A percentile compares a stretch with the other conserved stretches of the same genome.
phyloP scores from a whole-genome alignment of 2,329 filamentous ascomycete genomes.

The Xylaria sp. region DNA sequence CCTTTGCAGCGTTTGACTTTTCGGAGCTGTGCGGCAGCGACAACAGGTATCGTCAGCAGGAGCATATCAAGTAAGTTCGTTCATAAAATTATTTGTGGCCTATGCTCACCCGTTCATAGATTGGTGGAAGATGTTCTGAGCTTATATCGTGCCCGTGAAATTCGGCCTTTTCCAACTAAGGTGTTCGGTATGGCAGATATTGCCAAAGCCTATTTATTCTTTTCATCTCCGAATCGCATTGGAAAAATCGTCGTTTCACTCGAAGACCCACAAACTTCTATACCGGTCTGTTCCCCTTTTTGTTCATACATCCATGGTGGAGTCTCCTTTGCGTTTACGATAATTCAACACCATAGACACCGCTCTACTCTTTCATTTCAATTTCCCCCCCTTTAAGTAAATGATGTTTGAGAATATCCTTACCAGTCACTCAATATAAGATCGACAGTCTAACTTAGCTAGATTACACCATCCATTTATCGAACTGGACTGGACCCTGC shows the following conservation, averaged over 20 bases:
- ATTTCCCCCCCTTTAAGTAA: too few species aligned
- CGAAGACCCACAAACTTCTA: conserved; percentile 14
- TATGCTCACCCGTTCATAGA: too few species aligned
- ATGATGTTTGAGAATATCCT: too few species aligned
- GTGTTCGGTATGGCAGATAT: conserved; percentile 25
- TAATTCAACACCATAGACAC: too few species aligned
- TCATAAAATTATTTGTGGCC: too few species aligned
- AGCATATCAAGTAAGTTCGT: background rate
- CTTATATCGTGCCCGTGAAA: conserved; percentile 23
- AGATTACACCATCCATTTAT: conserved; percentile 19
- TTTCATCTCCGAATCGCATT: conserved; percentile 27
- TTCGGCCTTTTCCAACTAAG: conserved; percentile 13
- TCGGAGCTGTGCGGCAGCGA: conserved; percentile 17
- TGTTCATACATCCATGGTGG: too few species aligned
- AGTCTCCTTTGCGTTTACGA: background rate
- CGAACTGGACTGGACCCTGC: conserved; percentile 15
- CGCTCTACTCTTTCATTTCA: too few species aligned
- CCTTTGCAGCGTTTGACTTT: conserved; percentile 50
- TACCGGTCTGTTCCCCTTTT: background rate
- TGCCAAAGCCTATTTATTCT: conserved; percentile 23
- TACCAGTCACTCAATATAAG: too few species aligned
- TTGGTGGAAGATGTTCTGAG: background rate
- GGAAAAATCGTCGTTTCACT: conserved; percentile 33
- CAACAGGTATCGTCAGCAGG: background rate
- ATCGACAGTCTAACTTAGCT: too few species aligned